Conservation (phyloP, 768 basidiomycete species). For the Suillus alpinus region DNA sequence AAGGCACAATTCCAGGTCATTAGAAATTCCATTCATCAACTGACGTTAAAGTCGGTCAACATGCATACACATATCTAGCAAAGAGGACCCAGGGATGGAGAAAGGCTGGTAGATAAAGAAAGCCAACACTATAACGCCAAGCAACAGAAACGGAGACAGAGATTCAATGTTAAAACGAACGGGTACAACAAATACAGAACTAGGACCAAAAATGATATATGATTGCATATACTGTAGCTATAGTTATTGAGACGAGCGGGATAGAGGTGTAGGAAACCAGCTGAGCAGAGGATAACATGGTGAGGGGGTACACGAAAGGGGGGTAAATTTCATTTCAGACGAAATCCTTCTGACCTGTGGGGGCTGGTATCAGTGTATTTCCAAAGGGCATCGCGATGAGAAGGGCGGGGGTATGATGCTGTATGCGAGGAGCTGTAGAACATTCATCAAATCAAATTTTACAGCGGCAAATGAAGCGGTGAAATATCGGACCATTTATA, state of each 20-base stretch:
- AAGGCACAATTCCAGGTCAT: neutral
- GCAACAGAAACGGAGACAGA: neutral
- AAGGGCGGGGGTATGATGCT: neutral
- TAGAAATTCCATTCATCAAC: neutral
- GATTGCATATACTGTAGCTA: conserved; percentile 1
- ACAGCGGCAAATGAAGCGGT: conserved; percentile 13
- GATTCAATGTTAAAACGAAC: neutral
- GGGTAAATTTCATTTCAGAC: neutral
- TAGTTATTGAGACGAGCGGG: conserved; percentile 1
- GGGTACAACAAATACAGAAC: conserved; percentile 6
- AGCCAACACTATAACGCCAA: neutral
- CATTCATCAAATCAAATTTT: neutral
- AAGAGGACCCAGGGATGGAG: neutral
- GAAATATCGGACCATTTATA: conserved; percentile 48
- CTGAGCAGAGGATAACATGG: conserved; percentile 1
- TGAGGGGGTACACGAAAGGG: neutral
- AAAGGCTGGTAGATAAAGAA: neutral
- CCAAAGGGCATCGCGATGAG: conserved; percentile 3
- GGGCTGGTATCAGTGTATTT: conserved; percentile 4
- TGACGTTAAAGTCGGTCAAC: neutral
- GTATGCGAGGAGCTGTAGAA: neutral
- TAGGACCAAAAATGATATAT: conserved; percentile 5
- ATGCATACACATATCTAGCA: neutral
- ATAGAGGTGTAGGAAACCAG: conserved; percentile 2
- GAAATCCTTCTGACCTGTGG: neutral